Conservation (phyloP, 208 protist species). For the Leishmania major region DNA sequence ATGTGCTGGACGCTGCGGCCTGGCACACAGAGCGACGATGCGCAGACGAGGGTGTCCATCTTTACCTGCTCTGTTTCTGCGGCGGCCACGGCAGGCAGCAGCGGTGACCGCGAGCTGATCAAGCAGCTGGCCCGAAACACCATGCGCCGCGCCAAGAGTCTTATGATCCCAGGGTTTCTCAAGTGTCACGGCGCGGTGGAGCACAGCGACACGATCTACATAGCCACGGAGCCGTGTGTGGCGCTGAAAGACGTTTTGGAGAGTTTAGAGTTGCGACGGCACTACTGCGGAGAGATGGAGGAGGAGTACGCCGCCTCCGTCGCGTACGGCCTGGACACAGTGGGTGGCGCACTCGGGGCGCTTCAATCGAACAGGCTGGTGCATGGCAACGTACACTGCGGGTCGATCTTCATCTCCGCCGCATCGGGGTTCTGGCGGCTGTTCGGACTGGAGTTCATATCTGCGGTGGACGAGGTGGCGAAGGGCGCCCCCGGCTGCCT, state of each 20-base stretch:
- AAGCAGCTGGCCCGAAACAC: slow-evolving; percentile 60
- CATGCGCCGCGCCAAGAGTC: slow-evolving; percentile 73
- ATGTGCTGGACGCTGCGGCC: slow-evolving; percentile 55
- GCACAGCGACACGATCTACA: slow-evolving; percentile 75
- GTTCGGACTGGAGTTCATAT: slow-evolving; percentile 78
- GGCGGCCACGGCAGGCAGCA: background rate
- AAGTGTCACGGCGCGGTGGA: slow-evolving; percentile 72
- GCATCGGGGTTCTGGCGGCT: slow-evolving; percentile 79
- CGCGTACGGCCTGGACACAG: slow-evolving; percentile 64
- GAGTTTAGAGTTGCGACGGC: slow-evolving; percentile 16
- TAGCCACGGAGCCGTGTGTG: slow-evolving; percentile 80
- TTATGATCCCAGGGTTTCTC: slow-evolving; percentile 77
- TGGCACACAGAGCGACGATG: slow-evolving; percentile 56
- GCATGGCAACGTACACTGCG: slow-evolving; percentile 76
- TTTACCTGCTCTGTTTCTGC: slow-evolving; percentile 46
- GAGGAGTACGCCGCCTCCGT: slow-evolving; percentile 29
- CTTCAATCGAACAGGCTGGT: slow-evolving; percentile 80
- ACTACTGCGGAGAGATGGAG: slow-evolving; percentile 27
- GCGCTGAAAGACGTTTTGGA: slow-evolving; percentile 54
- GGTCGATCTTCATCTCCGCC: slow-evolving; percentile 68
- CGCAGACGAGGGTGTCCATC: slow-evolving; percentile 45
- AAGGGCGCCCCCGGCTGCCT: slow-evolving; percentile 2
- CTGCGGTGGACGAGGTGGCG: slow-evolving; percentile 21
- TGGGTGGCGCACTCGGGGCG: slow-evolving; percentile 52
- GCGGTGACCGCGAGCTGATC: slow-evolving; percentile 16